Conservation (phyloP, 1,139 yeast species). For the Protomyces inouyei region DNA sequence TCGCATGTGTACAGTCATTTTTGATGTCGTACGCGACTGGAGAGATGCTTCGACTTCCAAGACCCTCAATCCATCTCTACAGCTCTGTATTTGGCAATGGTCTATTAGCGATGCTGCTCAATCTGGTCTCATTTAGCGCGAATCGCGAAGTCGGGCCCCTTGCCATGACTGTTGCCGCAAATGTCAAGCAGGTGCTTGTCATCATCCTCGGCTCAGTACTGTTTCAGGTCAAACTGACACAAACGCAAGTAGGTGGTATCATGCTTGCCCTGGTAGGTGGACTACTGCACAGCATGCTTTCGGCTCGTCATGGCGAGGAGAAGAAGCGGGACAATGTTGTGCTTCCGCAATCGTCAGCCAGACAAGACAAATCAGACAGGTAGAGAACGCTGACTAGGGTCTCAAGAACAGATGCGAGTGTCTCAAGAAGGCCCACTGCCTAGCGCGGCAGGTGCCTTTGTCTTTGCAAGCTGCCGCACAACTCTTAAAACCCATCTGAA, state of each 20-base stretch:
- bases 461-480: not conserved
- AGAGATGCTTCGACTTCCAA: conserved; percentile 32
- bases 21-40: conserved; percentile 36
- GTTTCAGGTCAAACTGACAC: conserved; percentile 29
- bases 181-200: conserved; percentile 36
- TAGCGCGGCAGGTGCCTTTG: not conserved
- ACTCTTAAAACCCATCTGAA: not conserved
- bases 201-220: conserved; percentile 35
- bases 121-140: conserved; percentile 36
- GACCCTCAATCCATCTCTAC: conserved; percentile 29
- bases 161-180: conserved; percentile 37
- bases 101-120: conserved; percentile 35
- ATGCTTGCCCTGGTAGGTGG: not conserved
- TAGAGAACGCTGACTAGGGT: not conserved
- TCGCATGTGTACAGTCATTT: conserved; percentile 35
- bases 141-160: conserved; percentile 36
- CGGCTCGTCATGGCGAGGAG: not conserved
- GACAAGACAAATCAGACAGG: too few relatives aligned
- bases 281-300: not conserved
- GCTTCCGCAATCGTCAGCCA: too few relatives aligned
- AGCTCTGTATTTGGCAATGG: conserved; percentile 32
- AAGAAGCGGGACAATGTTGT: too few relatives aligned
- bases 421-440: not conserved
- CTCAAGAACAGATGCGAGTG: not conserved
- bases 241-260: too few relatives aligned